A percentile compares a stretch with the other conserved stretches of the same genome.
Conservation (phyloP, 2,329 filamentous ascomycete species). For the Teratosphaeria epicoccoides region DNA sequence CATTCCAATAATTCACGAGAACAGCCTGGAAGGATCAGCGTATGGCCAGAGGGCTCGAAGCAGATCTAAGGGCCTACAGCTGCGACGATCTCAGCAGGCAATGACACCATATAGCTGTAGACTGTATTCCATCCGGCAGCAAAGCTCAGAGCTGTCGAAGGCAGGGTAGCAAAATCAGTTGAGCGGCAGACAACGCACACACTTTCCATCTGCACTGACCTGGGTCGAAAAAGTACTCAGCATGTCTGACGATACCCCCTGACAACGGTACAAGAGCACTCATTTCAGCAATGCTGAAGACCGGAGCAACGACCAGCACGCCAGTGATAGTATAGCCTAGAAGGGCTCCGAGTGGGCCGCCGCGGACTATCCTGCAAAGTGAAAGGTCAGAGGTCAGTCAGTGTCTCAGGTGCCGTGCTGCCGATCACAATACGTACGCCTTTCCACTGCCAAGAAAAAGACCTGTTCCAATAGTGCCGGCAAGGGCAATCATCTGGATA, state of each 20-base stretch:
- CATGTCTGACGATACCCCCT: slow-evolving; percentile 29
- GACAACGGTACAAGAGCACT: slow-evolving; percentile 28
- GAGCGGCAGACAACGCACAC: no score
- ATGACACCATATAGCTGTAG: slow-evolving; percentile 8
- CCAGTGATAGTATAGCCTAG: slow-evolving; percentile 32
- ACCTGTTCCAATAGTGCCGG: slow-evolving; percentile 21
- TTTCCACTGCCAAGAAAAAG: slow-evolving; percentile 31
- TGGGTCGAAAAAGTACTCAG: slow-evolving; percentile 29
- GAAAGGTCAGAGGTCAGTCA: no score
- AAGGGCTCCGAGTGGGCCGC: slow-evolving; percentile 14
- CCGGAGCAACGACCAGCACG: slow-evolving; percentile 21
- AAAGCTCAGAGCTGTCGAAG: slow-evolving; percentile 23
- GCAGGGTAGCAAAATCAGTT: no score
- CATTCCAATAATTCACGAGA: slow-evolving; percentile 16
- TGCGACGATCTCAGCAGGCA: slow-evolving; percentile 16
- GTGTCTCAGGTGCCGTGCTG: no score
- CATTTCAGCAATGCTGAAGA: slow-evolving; percentile 30
- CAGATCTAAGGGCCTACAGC: slow-evolving; percentile 4
- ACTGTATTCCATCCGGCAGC: slow-evolving; percentile 28
- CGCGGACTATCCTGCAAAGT: slow-evolving; percentile 7
- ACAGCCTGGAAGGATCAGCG: slow-evolving; percentile 2
- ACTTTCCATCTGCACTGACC: no score
- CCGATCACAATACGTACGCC: slow-evolving; percentile 7
- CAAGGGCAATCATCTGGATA: slow-evolving; percentile 27
- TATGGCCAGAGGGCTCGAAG: not conserved